phyloP scores from a whole-genome alignment of 306 rosid species.

The Sesbania bispinosa region DNA sequence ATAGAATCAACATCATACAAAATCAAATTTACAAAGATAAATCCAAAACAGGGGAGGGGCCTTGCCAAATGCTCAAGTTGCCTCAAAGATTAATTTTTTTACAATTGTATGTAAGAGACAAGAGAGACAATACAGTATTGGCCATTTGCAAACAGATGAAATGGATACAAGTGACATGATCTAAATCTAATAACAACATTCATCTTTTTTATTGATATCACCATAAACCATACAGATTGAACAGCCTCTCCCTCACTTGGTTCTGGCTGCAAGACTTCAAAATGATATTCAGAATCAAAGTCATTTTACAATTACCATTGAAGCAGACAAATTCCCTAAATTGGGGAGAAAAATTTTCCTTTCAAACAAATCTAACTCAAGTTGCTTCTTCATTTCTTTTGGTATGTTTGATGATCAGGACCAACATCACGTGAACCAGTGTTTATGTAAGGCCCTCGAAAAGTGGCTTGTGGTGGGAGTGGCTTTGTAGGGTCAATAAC shows the following conservation, averaged over 20 bases:
- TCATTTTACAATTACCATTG: background rate
- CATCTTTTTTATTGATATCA: background rate
- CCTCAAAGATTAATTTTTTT: background rate
- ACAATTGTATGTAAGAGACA: background rate
- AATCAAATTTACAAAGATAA: background rate
- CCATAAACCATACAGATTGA: background rate
- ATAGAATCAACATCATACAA: background rate
- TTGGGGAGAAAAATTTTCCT: too few relatives aligned
- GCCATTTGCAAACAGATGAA: background rate
- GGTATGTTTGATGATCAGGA: slow-evolving; percentile 58
- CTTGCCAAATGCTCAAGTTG: background rate
- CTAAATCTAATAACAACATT: background rate
- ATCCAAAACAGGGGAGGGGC: background rate
- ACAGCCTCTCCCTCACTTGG: background rate
- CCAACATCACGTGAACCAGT: slow-evolving; percentile 91
- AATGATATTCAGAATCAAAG: background rate
- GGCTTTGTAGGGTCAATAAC: slow-evolving; percentile 86
- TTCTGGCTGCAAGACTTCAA: background rate
- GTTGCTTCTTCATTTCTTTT: slow-evolving; percentile 58
- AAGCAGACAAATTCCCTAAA: background rate
- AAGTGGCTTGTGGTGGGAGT: slow-evolving; percentile 87
- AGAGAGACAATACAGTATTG: background rate
- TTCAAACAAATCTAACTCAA: too few relatives aligned
- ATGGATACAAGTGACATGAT: background rate
- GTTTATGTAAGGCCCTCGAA: slow-evolving; percentile 94